Percentiles rank a stretch among this genome's conserved stretches.
These are phyloP conservation scores for Ilyonectria sp. DNA, from an alignment of 2,329 filamentous ascomycete species.

Conservation along the genomic window DNA sequence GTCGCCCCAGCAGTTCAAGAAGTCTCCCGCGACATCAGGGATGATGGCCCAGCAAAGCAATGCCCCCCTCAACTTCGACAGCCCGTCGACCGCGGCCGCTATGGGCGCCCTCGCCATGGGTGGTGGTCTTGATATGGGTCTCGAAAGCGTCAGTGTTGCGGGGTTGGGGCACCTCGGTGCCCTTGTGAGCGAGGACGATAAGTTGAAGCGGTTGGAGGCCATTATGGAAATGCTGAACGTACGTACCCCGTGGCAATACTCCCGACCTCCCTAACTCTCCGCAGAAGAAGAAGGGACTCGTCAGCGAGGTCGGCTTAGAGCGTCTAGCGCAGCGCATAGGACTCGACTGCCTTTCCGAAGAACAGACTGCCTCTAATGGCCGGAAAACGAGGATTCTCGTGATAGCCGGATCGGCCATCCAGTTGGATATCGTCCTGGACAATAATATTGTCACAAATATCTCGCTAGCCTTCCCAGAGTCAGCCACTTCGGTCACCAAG, in stretches of 20 bases:
- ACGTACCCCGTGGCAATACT: constrained; percentile 36
- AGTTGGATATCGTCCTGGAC: constrained; percentile 73
- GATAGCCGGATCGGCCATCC: constrained; percentile 73
- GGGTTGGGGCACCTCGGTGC: constrained; percentile 60
- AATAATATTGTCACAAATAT: constrained; percentile 76
- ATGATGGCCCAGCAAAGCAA: constrained; percentile 63
- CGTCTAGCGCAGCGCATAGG: constrained; percentile 77
- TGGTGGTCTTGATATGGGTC: constrained; percentile 64
- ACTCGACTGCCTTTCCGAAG: constrained; percentile 75
- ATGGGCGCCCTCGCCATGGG: constrained; percentile 70
- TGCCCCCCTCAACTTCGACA: constrained; percentile 72
- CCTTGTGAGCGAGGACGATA: constrained; percentile 68
- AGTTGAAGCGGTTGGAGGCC: constrained; percentile 66
- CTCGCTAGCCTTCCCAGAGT: constrained; percentile 74
- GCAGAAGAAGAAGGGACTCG: constrained; percentile 69
- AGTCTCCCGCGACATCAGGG: constrained; percentile 71
- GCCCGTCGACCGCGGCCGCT: constrained; percentile 74
- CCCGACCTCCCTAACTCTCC: constrained; percentile 20
- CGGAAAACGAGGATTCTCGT: constrained; percentile 70
- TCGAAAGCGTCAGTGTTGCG: constrained; percentile 66
- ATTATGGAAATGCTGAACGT: constrained; percentile 68
- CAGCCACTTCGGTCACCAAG: constrained; percentile 70
- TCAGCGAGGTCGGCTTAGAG: constrained; percentile 83
- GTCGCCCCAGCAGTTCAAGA: constrained; percentile 76
- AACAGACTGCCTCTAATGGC: constrained; percentile 61